These are phyloP conservation scores for Hirsutella rhossiliensis DNA, from an alignment of 2,329 filamentous ascomycete species.

Conservation along the genomic window DNA sequence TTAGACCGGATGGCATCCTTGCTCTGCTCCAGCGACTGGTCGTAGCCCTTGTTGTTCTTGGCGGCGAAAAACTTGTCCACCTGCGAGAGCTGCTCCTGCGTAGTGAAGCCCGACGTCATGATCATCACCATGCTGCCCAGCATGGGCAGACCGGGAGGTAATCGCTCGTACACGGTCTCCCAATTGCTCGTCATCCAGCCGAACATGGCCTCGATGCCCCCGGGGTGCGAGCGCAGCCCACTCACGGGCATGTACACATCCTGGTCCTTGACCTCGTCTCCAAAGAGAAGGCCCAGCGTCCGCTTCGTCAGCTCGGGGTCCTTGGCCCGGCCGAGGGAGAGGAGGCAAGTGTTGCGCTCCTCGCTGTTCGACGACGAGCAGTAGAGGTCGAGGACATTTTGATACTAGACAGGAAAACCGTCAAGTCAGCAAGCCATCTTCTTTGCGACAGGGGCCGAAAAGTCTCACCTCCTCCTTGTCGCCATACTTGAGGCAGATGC, in stretches of 20 bases:
- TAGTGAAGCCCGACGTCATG: slow-evolving; percentile 70
- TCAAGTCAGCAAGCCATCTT: slow-evolving; percentile 4
- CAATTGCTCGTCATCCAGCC: slow-evolving; percentile 78
- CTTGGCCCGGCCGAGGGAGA: slow-evolving; percentile 67
- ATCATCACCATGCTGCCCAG: slow-evolving; percentile 75
- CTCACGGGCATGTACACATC: slow-evolving; percentile 85
- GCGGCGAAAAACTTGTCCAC: slow-evolving; percentile 71
- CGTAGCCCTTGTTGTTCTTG: slow-evolving; percentile 76
- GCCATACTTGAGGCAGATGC: slow-evolving; percentile 72
- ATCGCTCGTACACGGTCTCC: slow-evolving; percentile 68
- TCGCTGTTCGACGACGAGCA: slow-evolving; percentile 57
- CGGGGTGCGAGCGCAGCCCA: slow-evolving; percentile 63
- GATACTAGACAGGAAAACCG: slow-evolving; percentile 47
- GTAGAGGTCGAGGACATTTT: slow-evolving; percentile 65
- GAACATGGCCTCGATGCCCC: slow-evolving; percentile 73
- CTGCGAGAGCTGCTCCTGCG: slow-evolving; percentile 58
- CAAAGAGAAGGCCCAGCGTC: slow-evolving; percentile 63
- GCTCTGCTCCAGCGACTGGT: slow-evolving; percentile 81
- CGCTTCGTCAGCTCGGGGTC: slow-evolving; percentile 69
- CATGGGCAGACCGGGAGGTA: slow-evolving; percentile 80
- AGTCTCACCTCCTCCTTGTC: slow-evolving; percentile 61
- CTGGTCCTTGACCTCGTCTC: slow-evolving; percentile 80
- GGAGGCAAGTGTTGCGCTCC: slow-evolving; percentile 84
- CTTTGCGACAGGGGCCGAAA: not conserved
- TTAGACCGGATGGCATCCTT: slow-evolving; percentile 77